phyloP scores from a whole-genome alignment of 345 rosid species.

The Brassica rapa region DNA sequence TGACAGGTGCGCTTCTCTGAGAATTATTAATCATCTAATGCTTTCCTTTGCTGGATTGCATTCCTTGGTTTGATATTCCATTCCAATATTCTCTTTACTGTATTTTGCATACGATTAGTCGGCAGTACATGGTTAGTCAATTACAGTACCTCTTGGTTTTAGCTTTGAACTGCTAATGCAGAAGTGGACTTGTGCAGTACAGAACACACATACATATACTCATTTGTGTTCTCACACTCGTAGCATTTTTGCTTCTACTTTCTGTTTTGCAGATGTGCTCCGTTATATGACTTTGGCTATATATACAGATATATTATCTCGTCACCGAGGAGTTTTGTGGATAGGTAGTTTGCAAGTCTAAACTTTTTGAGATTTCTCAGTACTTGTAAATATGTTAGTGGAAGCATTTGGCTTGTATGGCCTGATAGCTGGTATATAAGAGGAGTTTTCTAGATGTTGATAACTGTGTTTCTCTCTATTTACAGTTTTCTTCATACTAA shows the following conservation, averaged over 20 bases:
- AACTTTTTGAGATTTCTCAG: constrained; percentile 43
- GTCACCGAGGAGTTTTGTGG: constrained; percentile 87
- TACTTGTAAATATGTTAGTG: constrained; percentile 23
- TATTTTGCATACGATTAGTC: background rate
- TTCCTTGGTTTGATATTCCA: background rate
- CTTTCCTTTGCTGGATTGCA: background rate
- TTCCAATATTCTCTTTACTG: background rate
- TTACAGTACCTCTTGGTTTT: too few relatives aligned
- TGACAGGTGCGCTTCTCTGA: constrained; percentile 62
- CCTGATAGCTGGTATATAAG: constrained; percentile 25
- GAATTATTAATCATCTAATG: background rate
- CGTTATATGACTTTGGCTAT: constrained; percentile 84
- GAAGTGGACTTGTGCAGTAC: background rate
- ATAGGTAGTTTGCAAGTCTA: constrained; percentile 70
- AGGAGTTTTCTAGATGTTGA: constrained; percentile 18
- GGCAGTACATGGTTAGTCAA: background rate
- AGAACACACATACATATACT: background rate
- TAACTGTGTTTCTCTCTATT: constrained; percentile 9
- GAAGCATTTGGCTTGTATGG: background rate
- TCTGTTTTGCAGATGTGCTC: constrained; percentile 77
- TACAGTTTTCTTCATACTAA: constrained; percentile 71
- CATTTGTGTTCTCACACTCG: constrained; percentile 3
- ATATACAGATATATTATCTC: constrained; percentile 75
- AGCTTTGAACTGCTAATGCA: too few relatives aligned
- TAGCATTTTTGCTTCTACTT: constrained; percentile 12